Conservation (phyloP, 768 basidiomycete genomes). For the Polyporus arcularius region DNA sequence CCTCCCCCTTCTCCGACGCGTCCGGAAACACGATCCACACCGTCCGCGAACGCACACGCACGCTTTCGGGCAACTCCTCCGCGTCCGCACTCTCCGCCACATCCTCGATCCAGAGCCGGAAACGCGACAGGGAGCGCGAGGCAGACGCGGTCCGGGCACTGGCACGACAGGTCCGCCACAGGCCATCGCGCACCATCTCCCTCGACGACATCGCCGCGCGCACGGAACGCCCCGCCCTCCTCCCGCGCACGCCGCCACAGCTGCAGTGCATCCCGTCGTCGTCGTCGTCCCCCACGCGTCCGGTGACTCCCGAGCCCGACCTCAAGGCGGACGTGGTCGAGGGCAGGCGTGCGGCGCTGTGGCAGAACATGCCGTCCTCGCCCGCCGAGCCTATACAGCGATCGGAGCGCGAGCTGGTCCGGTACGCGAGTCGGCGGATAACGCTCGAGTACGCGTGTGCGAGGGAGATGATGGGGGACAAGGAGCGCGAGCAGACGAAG, state of each 20-base stretch:
- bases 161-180: constrained; percentile 11
- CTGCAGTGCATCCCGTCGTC: constrained; percentile 18
- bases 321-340: background rate
- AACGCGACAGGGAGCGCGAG: constrained; percentile 4
- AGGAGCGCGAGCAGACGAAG: constrained; percentile 9
- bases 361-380: constrained; percentile 35
- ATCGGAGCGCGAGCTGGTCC: constrained; percentile 28
- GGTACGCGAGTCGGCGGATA: constrained; percentile 24
- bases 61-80: constrained; percentile 2
- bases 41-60: constrained; percentile 10
- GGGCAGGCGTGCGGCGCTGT: constrained; percentile 19
- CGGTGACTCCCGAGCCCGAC: constrained; percentile 14
- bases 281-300: constrained; percentile 17
- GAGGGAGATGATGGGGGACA: constrained; percentile 10
- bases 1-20: constrained; percentile 19
- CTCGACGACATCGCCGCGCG: constrained; percentile 37
- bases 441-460: constrained; percentile 44
- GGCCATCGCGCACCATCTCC: constrained; percentile 26
- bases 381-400: constrained; percentile 21
- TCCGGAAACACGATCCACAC: constrained; percentile 21
- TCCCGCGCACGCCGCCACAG: constrained; percentile 26
- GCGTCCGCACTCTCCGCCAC: background rate
- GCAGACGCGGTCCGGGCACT: constrained; percentile 6
- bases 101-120: constrained; percentile 4
- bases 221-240: constrained; percentile 28